Conservation (phyloP, 2,329 filamentous ascomycete genomes). For the Ophiognomonia clavigignenti-juglandacearum region DNA sequence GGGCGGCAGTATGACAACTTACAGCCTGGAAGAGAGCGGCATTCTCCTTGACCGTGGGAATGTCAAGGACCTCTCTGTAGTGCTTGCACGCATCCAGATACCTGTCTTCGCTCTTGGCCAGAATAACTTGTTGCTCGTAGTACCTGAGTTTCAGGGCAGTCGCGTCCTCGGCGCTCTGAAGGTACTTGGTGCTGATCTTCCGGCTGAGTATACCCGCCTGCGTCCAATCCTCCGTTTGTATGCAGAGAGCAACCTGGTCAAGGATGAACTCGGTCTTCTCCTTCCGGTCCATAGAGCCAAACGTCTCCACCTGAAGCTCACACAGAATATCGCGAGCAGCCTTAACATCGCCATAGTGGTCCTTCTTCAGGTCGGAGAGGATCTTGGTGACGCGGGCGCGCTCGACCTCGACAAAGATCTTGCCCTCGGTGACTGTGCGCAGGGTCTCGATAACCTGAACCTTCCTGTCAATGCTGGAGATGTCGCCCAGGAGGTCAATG, state of each 20-base stretch:
- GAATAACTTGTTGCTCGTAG: conserved; percentile 94
- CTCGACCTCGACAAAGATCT: conserved; percentile 99
- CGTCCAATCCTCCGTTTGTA: conserved; percentile 92
- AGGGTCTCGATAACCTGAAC: conserved; percentile 91
- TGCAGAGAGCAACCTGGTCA: conserved; percentile 89
- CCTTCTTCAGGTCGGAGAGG: conserved; percentile 94
- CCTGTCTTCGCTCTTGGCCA: conserved; percentile 95
- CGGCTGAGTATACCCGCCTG: conserved; percentile 90
- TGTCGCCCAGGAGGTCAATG: conserved; percentile 84
- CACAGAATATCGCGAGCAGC: conserved; percentile 89
- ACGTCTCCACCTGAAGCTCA: conserved; percentile 97
- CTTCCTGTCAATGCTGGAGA: conserved; percentile 81
- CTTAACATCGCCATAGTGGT: conserved; percentile 78
- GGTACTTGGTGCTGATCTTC: conserved; percentile 95
- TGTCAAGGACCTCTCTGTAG: conserved; percentile 94
- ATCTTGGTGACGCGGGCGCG: conserved; percentile 92
- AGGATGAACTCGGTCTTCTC: conserved; percentile 99
- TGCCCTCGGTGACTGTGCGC: conserved; percentile 95
- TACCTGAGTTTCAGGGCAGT: conserved; percentile 92
- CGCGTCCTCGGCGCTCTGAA: conserved; percentile 84
- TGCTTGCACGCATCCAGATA: conserved; percentile 98
- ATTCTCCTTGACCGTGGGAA: conserved; percentile 90
- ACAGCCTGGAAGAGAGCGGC: conserved; percentile 38
- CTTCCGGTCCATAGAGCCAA: conserved; percentile 93
- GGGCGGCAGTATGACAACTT: neutral